Evolutionary conservation across 192 early-diverging fungal species (phyloP).

Genomic region (Backusella liffmaniae): DNA sequence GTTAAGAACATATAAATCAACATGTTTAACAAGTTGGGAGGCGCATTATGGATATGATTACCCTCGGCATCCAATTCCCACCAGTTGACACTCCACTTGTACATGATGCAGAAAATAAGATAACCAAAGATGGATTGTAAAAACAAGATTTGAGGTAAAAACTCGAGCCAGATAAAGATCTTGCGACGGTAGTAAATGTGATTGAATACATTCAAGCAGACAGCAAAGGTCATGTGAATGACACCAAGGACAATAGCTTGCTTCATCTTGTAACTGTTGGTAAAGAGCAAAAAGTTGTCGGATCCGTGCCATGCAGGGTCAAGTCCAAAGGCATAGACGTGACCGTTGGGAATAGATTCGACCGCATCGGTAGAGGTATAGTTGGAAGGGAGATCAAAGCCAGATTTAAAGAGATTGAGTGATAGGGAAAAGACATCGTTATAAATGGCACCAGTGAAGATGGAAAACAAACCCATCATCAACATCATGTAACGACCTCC

Average conservation of each 20-base stretch:
- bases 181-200: constrained; percentile 85
- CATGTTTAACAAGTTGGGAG: constrained; percentile 95
- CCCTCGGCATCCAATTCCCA: constrained; percentile 66
- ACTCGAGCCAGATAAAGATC: constrained; percentile 81
- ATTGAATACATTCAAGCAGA: constrained; percentile 87
- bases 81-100: constrained; percentile 97
- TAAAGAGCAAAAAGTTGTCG: constrained; percentile 92
- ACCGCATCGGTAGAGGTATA: constrained; percentile 54
- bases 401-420: constrained; percentile 69
- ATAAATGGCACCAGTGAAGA: constrained; percentile 96
- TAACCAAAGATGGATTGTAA: constrained; percentile 96
- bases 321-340: constrained; percentile 79
- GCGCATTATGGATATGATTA: constrained; percentile 62
- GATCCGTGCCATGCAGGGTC: constrained; percentile 95
- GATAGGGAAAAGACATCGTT: constrained; percentile 96
- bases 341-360: constrained; percentile 60
- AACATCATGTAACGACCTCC: constrained; percentile 97
- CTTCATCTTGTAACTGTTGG: constrained; percentile 99
- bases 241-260: constrained; percentile 96
- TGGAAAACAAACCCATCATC: constrained; percentile 96
- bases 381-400: constrained; percentile 75
- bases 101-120: constrained; percentile 83
- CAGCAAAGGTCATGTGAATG: constrained; percentile 96
- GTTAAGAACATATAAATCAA: constrained; percentile 99
- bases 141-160: constrained; percentile 94